Conservation (phyloP, 192 early-diverging fungal species). For the Coemansia sp. region DNA sequence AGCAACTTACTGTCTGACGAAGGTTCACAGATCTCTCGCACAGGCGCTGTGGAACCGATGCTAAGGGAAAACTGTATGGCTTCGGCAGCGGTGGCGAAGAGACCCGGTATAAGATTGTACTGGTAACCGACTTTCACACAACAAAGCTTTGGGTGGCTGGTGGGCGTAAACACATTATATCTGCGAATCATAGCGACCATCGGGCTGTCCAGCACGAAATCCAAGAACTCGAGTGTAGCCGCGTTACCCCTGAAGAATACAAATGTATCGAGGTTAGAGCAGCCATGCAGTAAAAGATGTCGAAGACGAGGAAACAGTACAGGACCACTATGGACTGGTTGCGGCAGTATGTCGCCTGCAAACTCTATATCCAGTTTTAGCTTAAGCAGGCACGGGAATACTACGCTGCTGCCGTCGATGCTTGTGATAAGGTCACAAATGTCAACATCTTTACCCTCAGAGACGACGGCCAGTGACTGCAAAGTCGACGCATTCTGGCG, state of each 20-base stretch:
- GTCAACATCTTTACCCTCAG: not conserved
- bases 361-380: not conserved
- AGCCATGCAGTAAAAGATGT: not conserved
- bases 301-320: conserved; percentile 11
- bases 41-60: not conserved
- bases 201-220: not conserved
- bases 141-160: not conserved
- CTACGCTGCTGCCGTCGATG: not conserved
- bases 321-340: not conserved
- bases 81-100: not conserved
- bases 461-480: not conserved
- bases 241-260: conserved; percentile 11
- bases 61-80: not conserved
- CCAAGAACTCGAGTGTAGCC: conserved; percentile 4
- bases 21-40: not conserved
- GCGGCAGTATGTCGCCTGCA: not conserved
- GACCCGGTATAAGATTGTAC: not conserved
- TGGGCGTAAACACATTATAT: conserved; percentile 2
- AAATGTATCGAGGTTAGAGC: conserved; percentile 2
- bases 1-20: not conserved
- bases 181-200: conserved; percentile 1
- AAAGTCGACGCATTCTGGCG: not conserved
- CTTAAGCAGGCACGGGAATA: conserved; percentile 2
- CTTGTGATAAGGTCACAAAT: not conserved
- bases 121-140: not conserved